A percentile compares a stretch with the other conserved stretches of the same genome.
phyloP scores from a whole-genome alignment of 1,139 yeast genomes.

The Debaryomyces sp. region DNA sequence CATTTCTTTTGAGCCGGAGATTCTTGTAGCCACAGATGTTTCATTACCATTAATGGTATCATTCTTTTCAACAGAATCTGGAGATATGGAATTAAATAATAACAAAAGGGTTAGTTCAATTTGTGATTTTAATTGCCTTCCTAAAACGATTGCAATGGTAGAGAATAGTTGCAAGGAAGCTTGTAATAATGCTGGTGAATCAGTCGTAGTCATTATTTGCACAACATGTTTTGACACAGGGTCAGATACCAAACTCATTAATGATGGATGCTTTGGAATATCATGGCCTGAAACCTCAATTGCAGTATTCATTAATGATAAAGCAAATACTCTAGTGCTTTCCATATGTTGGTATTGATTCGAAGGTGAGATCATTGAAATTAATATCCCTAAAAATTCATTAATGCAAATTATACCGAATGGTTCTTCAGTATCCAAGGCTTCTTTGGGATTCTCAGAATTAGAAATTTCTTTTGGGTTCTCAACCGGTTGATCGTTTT shows the following conservation, averaged over 20 bases:
- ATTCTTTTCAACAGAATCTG: conserved; percentile 27
- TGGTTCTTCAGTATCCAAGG: conserved; percentile 37
- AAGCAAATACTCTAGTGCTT: conserved; percentile 80
- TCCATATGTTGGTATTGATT: conserved; percentile 87
- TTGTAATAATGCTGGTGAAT: conserved; percentile 67
- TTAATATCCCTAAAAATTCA: conserved; percentile 71
- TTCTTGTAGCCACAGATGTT: conserved; percentile 27
- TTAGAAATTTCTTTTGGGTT: conserved; percentile 1
- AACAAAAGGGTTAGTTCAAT: conserved; percentile 66
- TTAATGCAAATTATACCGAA: conserved; percentile 70
- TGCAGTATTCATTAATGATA: conserved; percentile 74
- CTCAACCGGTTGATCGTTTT: conserved; percentile 8
- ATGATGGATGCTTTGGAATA: conserved; percentile 65
- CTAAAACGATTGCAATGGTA: conserved; percentile 63
- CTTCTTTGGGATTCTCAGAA: neutral
- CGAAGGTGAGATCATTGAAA: conserved; percentile 83
- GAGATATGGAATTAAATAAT: conserved; percentile 57
- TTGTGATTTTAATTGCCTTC: conserved; percentile 62
- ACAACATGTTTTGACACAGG: conserved; percentile 82
- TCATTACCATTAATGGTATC: conserved; percentile 29
- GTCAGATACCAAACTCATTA: conserved; percentile 72
- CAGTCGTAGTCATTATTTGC: conserved; percentile 74
- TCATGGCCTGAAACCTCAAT: conserved; percentile 79
- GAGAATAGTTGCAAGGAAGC: conserved; percentile 77
- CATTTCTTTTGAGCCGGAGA: conserved; percentile 62